Evolutionary conservation across 1,284 basidiomycete species (phyloP), one percentile per base, ranked within the genome.

Genomic region (Hemileia vastatrix): DNA sequence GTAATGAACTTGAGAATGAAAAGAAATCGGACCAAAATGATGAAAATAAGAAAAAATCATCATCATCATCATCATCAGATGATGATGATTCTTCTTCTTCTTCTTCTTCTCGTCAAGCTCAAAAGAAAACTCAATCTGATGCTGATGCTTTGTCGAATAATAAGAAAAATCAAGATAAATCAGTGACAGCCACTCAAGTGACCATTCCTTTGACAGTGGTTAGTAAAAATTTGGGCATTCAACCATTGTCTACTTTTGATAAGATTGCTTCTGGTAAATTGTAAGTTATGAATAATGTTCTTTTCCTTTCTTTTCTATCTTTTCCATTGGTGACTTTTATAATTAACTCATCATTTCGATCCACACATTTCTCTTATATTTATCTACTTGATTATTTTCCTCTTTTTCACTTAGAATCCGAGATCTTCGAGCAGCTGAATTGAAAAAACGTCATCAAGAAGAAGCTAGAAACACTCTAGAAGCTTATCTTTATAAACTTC

Each of bases 391-490:
- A 8, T 24, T 9, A 31, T 13, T 47, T 19, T 56, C 43, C 32
- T 27, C 44, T 23, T 11, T n/a, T 58, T 64, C 40, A 53, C 48
- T 13, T 63, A 93, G 91, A 72, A 79, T 95, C 24, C 81, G 84
- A n/a, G 82, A 84, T 3, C 80, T 96, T 66, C 86, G 93, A 65
- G 77, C 80, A 8, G 86, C 87, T 58, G 92, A 96, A 76, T 78
- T 80, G 1, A 82, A 84, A 18, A 91, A 90, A 73, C 81, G 80
- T 27, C 83, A 84, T 57, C 84, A 85, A 54, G 94, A 94, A 72
- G 94, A 97, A 76, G 89, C 90, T 1, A 83, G 86, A 60, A 99
- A 99, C 77, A 81, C 83, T 27, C 84, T 99, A 61, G 95, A 99
- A 77, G 83, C 86, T 24, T 94, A 93, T 76, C 77, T 97, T 18